Base-by-base conservation (phyloP, 306 rosid species). In the Cicer judaicum region DNA sequence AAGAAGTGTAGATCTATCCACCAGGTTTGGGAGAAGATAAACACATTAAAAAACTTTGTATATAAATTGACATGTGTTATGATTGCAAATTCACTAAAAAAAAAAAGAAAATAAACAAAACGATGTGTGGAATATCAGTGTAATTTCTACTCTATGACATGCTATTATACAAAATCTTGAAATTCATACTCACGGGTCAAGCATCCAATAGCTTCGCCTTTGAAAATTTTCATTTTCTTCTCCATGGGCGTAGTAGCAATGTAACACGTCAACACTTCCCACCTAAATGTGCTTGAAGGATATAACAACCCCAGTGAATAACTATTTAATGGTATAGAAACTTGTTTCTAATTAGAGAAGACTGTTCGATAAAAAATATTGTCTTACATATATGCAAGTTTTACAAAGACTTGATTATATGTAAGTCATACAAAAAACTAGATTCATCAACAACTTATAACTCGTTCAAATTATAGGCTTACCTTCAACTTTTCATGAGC, bases 401-500 rank as follows among this genome's bases (percentile, higher is more conserved):
- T 50, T 50, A 69, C 12, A 46, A 52, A 69, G 29, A 53, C 40
- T 49, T 46, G 65, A 60, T 60, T 43, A 64, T 64, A 61, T 24
- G 64, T 41, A 16, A 49, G 38, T 59, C 54, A 41, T 42, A 70
- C 11, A 65, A 53, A 53, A 74, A 14, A 47, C 47, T 24, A 19
- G 19, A 59, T 72, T 53, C 15, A 46, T 39, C 48, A 63, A 63
- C 29, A 66, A 70, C 60, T 46, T 39, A 36, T 84, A 24, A 42
- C 54, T 19, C 66, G 56, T 76, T 63, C 5, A 41, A 72, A 77
- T 70, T 70, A 21, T 70, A 76, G 76, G 66, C 79, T 82, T 68
- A 89, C 97, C 96, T 92, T 92, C 80, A 92, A 83, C 82, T 92
- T 92, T 85, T 92, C 97, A 83, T 92, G 97, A 83, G 97, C 97